Base-by-base conservation (phyloP, 805 yeast genomes). In the Candida railenensis region DNA sequence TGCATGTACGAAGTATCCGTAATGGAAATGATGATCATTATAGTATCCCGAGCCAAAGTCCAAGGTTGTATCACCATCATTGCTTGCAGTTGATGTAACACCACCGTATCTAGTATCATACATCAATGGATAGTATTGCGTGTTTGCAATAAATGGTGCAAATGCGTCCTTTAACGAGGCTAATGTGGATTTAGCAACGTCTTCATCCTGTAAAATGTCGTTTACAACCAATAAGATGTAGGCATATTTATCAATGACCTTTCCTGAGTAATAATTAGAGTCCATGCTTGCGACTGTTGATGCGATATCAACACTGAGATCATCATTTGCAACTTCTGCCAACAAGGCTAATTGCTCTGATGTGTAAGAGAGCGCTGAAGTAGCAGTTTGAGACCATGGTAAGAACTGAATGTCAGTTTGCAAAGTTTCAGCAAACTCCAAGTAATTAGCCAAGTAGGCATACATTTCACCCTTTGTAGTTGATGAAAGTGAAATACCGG, bases 21-120 rank as follows among this genome's bases (percentile, higher is more conserved):
- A 89, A 62, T 89, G 95, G 77, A 87, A 89, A 60, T 88, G 94
- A 57, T 89, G 96, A 58, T 89, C 96, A 55, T 88, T 87, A 66
- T 87, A 88, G 61, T 79, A 85, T 20, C 87, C 78, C 61, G 85
- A 77, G 40, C 95, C 96, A 61, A 75, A 89, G 57, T 82, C 85
- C 34, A 73, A 73, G 32, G 69, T 67, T 22, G 71, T 54, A 47
- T 76, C 77, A 46, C 79, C 78, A 43, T 59, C 49, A 51, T 71
- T 71, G 19, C 74, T 63, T 8, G 76, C 77, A 34, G 77, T 66
- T 1, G 85, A 76, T n/a, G 83, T 76, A 12, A 82, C 68, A 47
- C 86, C 86, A 38, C 74, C 73, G 56, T 66, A 80, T 48, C 64
- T 74, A 5, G 83, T 78, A 56, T 81, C 85, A 58, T 80, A 80